Evolutionary conservation across 345 rosid species (phyloP), one percentile per base, ranked within the genome.

Genomic region (Laguncularia racemosa): DNA sequence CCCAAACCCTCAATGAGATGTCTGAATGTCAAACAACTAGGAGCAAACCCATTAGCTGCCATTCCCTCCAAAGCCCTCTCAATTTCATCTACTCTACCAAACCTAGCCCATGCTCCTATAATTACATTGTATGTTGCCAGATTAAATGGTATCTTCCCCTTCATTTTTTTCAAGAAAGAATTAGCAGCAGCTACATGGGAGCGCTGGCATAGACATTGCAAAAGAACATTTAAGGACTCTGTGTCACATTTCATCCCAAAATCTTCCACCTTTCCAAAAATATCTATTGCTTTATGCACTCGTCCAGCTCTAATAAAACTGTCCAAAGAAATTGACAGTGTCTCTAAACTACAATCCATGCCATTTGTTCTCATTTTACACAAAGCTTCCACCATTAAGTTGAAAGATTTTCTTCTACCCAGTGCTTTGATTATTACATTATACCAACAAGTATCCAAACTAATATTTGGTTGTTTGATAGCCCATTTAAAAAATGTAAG

Each of bases 401-500:
- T 70, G 57, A 84, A 73, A 47, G 72, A 86, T 47, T 84, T 89
- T 50, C 89, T 83, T 67, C 91, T 86, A 18, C 96, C 95, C 2
- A 92, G 38, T 2, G 93, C 96, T 76, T 63, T 83, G 23, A 84
- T 54, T 46, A 89, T 69, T 52, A 89, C 61, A 53, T 70, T 71
- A 50, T 83, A 89, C 69, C 73, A 69, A 52, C 46, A 60, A 58
- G 76, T 62, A 54, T 80, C 88, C 56, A 67, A 78, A 28, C 58
- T 46, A 16, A 86, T 71, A 45, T 66, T 64, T 0, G 89, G 87
- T 56, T 83, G 77, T 33, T 74, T 67, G 23, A 86, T 66, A 19
- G 95, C 95, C 98, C 96, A 92, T 64, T 74, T 67, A 44, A 86
- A 86, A 61, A 92, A 83, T 46, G 67, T 44, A 62, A 84, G 71